Base-by-base conservation (phyloP, 2,329 filamentous ascomycete species). In the Zymoseptoria ardabiliae region DNA sequence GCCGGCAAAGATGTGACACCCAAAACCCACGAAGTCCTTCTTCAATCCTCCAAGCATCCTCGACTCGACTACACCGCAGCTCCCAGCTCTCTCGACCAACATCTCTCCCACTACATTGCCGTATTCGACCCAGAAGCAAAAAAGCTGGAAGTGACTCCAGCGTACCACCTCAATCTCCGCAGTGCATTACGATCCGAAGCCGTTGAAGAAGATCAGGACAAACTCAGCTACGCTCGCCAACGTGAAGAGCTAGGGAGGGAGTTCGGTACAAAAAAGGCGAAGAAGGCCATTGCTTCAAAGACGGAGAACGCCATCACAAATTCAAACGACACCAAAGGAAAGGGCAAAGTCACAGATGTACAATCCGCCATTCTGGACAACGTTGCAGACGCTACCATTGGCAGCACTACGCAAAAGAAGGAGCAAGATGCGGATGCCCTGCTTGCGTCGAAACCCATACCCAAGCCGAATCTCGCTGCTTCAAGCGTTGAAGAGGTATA, bases 221-320 rank as follows among this genome's bases (percentile, higher is more conserved):
- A 74, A 19, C 63, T 65, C 22, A 70, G 67, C n/a, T 82, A 81
- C 68, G 76, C 81, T 67, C 82, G 87, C 25, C 82, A 83, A 70
- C 84, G 83, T 66, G 86, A 85, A 66, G 83, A 86, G 2, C 84
- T 95, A 11, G 89, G 88, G 49, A 82, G 89, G 67, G 85, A 87
- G 30, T 95, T 95, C 69, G 90, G 90, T 72, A 93, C 89, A 23
- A 91, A 90, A 78, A 93, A 92, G 75, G 88, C 90, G 21, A 88
- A 86, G 79, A 93, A 92, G 76, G 87, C 85, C 1, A 85, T 94
- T 66, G 79, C 81, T 25, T 82, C 86, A 58, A 80, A 83, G 63
- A 85, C 85, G 2, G 81, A 89, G 67, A 91, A 92, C 69, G 87
- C 88, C 19, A 90, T 93, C 66, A 76, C 69, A 41, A 61, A 65